Conservation (phyloP, 2,329 filamentous ascomycete genomes). For the Emergomyces orientalis region DNA sequence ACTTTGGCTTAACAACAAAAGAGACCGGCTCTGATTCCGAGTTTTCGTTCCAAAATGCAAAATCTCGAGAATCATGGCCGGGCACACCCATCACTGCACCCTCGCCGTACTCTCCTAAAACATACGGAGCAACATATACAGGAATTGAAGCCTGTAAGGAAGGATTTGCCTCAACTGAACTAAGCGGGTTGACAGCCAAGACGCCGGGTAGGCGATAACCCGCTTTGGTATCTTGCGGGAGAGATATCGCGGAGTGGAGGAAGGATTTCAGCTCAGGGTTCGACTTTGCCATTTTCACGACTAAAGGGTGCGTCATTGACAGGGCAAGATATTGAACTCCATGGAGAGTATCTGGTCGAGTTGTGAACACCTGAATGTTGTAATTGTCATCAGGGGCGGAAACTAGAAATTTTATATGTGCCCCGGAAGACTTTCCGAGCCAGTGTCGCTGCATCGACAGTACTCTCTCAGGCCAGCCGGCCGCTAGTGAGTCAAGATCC, state of each 20-base stretch:
- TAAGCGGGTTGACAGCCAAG: slow-evolving; percentile 56
- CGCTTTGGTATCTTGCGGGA: slow-evolving; percentile 48
- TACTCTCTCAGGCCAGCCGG: slow-evolving; percentile 73
- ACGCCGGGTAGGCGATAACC: slow-evolving; percentile 59
- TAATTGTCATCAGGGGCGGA: slow-evolving; percentile 28
- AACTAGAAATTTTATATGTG: slow-evolving; percentile 61
- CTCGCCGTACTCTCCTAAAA: slow-evolving; percentile 74
- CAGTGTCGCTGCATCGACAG: slow-evolving; percentile 78
- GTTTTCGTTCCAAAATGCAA: slow-evolving; percentile 71
- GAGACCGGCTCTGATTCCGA: slow-evolving; percentile 51
- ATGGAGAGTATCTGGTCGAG: slow-evolving; percentile 75
- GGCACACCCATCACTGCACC: slow-evolving; percentile 90
- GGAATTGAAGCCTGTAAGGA: slow-evolving; percentile 45
- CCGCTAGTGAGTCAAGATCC: slow-evolving; percentile 58
- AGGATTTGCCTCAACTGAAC: slow-evolving; percentile 45
- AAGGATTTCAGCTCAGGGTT: slow-evolving; percentile 59
- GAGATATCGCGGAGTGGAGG: slow-evolving; percentile 46
- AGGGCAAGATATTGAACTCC: slow-evolving; percentile 79
- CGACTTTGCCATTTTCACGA: slow-evolving; percentile 49
- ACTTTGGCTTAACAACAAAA: slow-evolving; percentile 47
- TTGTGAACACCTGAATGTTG: slow-evolving; percentile 68
- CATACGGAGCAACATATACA: slow-evolving; percentile 75
- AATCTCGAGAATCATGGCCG: slow-evolving; percentile 69
- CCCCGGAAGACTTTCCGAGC: slow-evolving; percentile 71
- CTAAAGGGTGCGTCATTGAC: slow-evolving; percentile 62